These are phyloP conservation scores for Dendrobium catenatum DNA, from an alignment of 106 monocot species.

Conservation along the genomic window DNA sequence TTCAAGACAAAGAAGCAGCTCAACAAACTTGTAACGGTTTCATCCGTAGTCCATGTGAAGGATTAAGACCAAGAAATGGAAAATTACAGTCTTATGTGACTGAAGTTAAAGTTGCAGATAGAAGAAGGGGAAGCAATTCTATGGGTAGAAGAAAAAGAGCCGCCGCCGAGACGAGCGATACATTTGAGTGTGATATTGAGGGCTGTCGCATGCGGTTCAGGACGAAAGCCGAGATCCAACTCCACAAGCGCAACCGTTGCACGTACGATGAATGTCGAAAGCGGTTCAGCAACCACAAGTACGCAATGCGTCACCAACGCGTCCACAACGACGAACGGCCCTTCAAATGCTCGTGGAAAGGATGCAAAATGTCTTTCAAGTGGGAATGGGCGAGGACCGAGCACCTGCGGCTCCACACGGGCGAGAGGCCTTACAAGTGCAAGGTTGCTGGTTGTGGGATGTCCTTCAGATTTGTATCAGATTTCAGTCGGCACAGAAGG, in stretches of 20 bases:
- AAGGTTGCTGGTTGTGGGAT: conserved; percentile 41
- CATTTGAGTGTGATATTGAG: conserved; percentile 28
- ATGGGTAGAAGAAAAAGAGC: background rate
- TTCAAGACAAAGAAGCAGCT: background rate
- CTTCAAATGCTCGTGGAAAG: conserved; percentile 50
- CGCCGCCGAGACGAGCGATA: background rate
- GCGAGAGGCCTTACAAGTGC: conserved; percentile 58
- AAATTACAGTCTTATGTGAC: too few species aligned
- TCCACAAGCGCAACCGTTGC: conserved; percentile 39
- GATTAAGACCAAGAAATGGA: conserved; percentile 56
- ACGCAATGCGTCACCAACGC: conserved; percentile 29
- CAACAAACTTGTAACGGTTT: conserved; percentile 22
- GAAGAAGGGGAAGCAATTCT: background rate
- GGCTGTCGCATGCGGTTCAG: conserved; percentile 38
- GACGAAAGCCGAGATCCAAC: conserved; percentile 20
- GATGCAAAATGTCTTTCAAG: conserved; percentile 58
- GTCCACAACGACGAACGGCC: conserved; percentile 50
- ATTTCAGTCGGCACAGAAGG: conserved; percentile 57
- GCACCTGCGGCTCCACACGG: conserved; percentile 59
- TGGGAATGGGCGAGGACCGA: conserved; percentile 69
- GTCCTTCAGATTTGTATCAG: conserved; percentile 64
- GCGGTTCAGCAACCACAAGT: conserved; percentile 38
- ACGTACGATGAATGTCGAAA: conserved; percentile 44
- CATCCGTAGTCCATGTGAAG: conserved; percentile 81
- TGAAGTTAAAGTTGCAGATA: too few species aligned